These are phyloP conservation scores for Metschnikowia koreensis DNA, from an alignment of 805 yeast genomes.

Conservation along the genomic window DNA sequence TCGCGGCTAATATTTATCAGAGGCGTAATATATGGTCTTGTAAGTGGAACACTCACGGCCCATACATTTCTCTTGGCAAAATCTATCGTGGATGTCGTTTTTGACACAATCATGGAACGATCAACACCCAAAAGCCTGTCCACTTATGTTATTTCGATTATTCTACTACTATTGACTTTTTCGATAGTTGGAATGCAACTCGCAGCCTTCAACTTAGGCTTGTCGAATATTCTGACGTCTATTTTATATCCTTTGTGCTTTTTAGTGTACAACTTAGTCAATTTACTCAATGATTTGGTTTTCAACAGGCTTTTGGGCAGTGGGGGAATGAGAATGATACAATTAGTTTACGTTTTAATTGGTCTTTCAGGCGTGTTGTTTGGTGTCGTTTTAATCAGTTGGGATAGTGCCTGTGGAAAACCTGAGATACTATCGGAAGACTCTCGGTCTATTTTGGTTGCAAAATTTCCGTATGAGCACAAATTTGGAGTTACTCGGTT, in stretches of 20 bases:
- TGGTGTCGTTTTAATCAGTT: conserved; percentile 69
- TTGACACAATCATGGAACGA: conserved; percentile 39
- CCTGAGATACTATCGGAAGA: conserved; percentile 5
- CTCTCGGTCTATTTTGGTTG: conserved; percentile 9
- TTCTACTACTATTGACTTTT: conserved; percentile 54
- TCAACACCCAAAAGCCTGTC: conserved; percentile 28
- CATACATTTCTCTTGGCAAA: conserved; percentile 86
- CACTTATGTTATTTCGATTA: conserved; percentile 31
- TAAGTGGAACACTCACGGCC: conserved; percentile 78
- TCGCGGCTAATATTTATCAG: conserved; percentile 33
- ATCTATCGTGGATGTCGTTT: conserved; percentile 67
- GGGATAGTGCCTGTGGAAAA: conserved; percentile 39
- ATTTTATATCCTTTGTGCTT: conserved; percentile 82
- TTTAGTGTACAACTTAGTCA: conserved; percentile 73
- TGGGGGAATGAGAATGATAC: conserved; percentile 42
- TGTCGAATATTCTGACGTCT: conserved; percentile 68
- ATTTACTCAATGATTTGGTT: conserved; percentile 47
- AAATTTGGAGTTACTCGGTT: conserved; percentile 7
- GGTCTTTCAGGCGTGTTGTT: conserved; percentile 54
- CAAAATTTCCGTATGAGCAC: conserved; percentile 20
- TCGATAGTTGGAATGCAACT: conserved; percentile 69
- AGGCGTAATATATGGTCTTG: conserved; percentile 64
- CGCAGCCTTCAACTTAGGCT: conserved; percentile 69
- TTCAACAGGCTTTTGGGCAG: conserved; percentile 60
- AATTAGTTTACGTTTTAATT: conserved; percentile 44